Evolutionary conservation across 2,329 filamentous ascomycete species (phyloP).

Genomic region (Bipolaris sorokiniana): DNA sequence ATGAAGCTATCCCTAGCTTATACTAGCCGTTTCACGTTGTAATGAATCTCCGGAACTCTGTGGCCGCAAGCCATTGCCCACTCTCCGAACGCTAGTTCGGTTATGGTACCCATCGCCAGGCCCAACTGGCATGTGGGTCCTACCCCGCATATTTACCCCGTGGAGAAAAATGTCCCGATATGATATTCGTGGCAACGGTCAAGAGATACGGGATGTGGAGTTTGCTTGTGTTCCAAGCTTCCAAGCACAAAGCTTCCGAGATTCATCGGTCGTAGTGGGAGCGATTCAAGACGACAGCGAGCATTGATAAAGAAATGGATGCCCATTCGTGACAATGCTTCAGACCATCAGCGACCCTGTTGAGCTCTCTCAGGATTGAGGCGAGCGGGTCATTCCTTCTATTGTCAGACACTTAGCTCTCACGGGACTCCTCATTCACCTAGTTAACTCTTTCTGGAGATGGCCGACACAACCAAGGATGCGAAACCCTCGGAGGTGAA

Average conservation of each 20-base stretch:
- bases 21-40: too few species aligned
- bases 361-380: neutral
- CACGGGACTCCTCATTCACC: too few species aligned
- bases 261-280: neutral
- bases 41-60: neutral
- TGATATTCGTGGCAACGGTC: neutral
- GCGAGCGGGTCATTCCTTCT: neutral
- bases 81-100: constrained; percentile 16
- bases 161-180: neutral
- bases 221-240: neutral
- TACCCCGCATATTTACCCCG: constrained; percentile 17
- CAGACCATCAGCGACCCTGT: neutral
- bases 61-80: constrained; percentile 6
- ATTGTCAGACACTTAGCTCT: too few species aligned
- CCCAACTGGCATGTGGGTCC: neutral
- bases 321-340: neutral
- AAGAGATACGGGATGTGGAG: neutral
- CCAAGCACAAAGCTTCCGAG: neutral
- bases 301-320: neutral
- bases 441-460: neutral
- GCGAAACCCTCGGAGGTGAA: constrained; percentile 12
- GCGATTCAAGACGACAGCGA: neutral
- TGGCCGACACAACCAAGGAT: constrained; percentile 10
- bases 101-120: neutral
- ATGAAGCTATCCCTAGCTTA: too few species aligned